Evolutionary conservation across 108 stramenopile genomes (phyloP).

Genomic region (Cyclotella atomus): DNA sequence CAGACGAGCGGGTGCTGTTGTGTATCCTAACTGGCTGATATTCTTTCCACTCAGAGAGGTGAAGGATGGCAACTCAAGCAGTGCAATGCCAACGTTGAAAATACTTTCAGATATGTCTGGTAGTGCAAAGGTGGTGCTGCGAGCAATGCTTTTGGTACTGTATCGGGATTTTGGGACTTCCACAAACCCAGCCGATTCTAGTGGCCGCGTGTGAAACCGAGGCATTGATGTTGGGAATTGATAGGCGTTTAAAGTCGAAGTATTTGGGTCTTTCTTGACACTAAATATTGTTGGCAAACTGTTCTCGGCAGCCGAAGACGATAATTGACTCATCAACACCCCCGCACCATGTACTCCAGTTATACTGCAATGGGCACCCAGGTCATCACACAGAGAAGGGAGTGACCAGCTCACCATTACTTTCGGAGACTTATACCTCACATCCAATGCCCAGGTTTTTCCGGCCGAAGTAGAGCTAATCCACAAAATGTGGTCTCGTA

Average conservation of each 20-base stretch:
- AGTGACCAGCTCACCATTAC: conserved; percentile 62
- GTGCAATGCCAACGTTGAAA: conserved; percentile 64
- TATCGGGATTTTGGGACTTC: conserved; percentile 28
- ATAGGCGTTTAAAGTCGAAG: conserved; percentile 56
- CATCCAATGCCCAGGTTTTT: conserved; percentile 80
- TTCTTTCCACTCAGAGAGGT: conserved; percentile 24
- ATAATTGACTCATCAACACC: conserved; percentile 28
- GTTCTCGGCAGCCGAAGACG: not conserved
- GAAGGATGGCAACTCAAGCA: conserved; percentile 28
- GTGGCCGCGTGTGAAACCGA: conserved; percentile 58
- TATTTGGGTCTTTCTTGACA: conserved; percentile 50
- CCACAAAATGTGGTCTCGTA: conserved; percentile 52
- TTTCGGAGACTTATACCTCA: conserved; percentile 60
- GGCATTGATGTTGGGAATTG: conserved; percentile 58
- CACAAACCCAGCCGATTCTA: conserved; percentile 59
- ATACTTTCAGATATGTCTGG: conserved; percentile 54
- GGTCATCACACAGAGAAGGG: conserved; percentile 44
- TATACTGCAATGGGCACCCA: conserved; percentile 23
- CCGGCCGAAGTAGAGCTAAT: conserved; percentile 69
- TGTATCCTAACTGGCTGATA: conserved; percentile 13
- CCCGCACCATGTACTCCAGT: conserved; percentile 39
- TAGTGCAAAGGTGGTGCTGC: conserved; percentile 57
- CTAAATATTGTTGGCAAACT: conserved; percentile 40
- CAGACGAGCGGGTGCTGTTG: conserved; percentile 16
- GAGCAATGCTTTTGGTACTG: conserved; percentile 52